phyloP scores from a whole-genome alignment of 2,329 filamentous ascomycete species.

The Epichloe festucae region DNA sequence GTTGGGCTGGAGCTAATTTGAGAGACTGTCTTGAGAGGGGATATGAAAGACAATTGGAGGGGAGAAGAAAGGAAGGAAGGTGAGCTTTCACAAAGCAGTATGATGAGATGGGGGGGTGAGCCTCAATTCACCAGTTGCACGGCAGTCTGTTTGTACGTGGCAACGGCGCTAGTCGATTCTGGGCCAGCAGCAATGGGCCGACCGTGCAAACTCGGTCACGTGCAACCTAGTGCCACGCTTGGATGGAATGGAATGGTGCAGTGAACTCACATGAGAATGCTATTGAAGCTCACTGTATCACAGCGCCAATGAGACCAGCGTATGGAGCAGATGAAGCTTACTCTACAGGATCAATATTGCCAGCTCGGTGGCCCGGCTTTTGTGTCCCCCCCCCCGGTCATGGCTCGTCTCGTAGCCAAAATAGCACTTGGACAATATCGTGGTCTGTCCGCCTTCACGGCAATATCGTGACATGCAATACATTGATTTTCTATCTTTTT shows the following conservation, averaged over 20 bases:
- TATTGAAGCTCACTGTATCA: too few relatives aligned
- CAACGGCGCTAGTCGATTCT: conserved; percentile 19
- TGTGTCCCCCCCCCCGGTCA: not conserved
- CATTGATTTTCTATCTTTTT: not conserved
- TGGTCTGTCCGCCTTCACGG: not conserved
- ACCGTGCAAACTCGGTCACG: conserved; percentile 6
- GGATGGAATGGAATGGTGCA: too few relatives aligned
- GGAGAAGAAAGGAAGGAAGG: conserved; percentile 7
- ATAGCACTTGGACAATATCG: not conserved
- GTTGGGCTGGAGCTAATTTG: not conserved
- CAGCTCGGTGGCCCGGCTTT: too few relatives aligned
- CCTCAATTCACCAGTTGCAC: conserved; percentile 9
- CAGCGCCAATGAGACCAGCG: too few relatives aligned
- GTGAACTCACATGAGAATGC: too few relatives aligned
- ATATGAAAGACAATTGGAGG: not conserved
- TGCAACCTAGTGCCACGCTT: not conserved
- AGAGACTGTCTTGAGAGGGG: not conserved
- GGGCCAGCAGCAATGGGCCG: conserved; percentile 7
- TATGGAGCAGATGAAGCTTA: too few relatives aligned
- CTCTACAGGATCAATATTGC: too few relatives aligned
- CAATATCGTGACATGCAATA: conserved; percentile 7
- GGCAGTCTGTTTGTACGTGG: conserved; percentile 13
- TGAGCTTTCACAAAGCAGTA: conserved; percentile 8
- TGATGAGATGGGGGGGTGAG: conserved; percentile 15
- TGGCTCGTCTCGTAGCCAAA: not conserved